Percentiles rank a stretch among this genome's conserved stretches.
Evolutionary conservation across 2,329 filamentous ascomycete genomes (phyloP).

Genomic region (Cryoendolithus antarcticus): DNA sequence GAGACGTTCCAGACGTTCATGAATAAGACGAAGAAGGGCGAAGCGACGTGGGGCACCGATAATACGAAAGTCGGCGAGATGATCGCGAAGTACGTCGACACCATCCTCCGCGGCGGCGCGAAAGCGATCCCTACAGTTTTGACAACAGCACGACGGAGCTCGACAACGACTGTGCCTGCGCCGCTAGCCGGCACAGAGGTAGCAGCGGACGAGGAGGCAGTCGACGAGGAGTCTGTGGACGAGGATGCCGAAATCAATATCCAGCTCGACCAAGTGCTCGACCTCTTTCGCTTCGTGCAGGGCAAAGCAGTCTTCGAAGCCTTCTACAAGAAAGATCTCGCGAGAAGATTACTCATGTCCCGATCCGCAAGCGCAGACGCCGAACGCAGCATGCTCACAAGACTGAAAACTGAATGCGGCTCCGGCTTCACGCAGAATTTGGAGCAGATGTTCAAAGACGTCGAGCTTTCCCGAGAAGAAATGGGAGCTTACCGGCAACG

Average conservation of each 20-base stretch:
- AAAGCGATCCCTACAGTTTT: conserved; percentile 67
- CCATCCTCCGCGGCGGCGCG: conserved; percentile 72
- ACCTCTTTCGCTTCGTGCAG: conserved; percentile 92
- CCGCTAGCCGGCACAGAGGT: conserved; percentile 36
- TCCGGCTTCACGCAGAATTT: conserved; percentile 91
- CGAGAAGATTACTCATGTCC: conserved; percentile 77
- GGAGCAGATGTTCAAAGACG: conserved; percentile 98
- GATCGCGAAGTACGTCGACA: conserved; percentile 94
- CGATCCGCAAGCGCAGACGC: conserved; percentile 89
- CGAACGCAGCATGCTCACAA: conserved; percentile 86
- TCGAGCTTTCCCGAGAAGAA: conserved; percentile 84
- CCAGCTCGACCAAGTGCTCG: conserved; percentile 82
- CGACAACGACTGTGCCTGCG: conserved; percentile 16
- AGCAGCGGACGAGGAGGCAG: conserved; percentile 44
- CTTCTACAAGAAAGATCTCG: conserved; percentile 97
- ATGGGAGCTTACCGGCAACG: conserved; percentile 76
- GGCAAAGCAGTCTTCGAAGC: conserved; percentile 97
- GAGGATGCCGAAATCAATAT: conserved; percentile 86
- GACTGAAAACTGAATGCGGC: conserved; percentile 87
- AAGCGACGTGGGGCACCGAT: conserved; percentile 61
- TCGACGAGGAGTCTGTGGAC: conserved; percentile 55
- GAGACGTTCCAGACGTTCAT: conserved; percentile 85
- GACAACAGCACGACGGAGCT: conserved; percentile 34
- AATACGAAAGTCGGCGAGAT: conserved; percentile 95
- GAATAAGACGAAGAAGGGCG: conserved; percentile 67